phyloP scores from a whole-genome alignment of 352 stramenopile species.

The Blastocystis sp. region DNA sequence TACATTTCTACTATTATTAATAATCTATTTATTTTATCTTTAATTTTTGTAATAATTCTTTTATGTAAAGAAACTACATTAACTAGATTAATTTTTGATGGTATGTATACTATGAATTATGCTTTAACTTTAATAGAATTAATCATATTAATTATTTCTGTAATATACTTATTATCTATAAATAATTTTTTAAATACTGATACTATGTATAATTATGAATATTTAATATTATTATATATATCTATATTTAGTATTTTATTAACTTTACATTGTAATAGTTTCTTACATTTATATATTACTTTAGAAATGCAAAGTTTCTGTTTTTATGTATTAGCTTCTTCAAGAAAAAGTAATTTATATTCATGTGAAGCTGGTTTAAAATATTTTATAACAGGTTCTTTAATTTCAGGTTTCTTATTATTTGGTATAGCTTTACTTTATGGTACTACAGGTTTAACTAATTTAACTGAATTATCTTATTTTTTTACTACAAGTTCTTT shows the following conservation, averaged over 20 bases:
- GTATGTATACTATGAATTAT: conserved; percentile 10
- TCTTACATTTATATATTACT: conserved; percentile 33
- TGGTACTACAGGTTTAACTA: conserved; percentile 28
- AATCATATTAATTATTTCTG: conserved; percentile 21
- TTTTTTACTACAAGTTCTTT: conserved; percentile 11
- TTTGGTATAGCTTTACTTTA: conserved; percentile 37
- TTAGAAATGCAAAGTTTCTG: conserved; percentile 11
- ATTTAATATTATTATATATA: conserved; percentile 34
- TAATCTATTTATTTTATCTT: background rate
- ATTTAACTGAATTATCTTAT: conserved; percentile 36
- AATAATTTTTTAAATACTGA: conserved; percentile 37
- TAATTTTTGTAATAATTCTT: conserved; percentile 14
- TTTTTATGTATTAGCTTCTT: conserved; percentile 24
- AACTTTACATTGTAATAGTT: conserved; percentile 19
- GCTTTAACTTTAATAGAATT: conserved; percentile 13
- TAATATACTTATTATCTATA: conserved; percentile 11
- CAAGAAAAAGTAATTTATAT: conserved; percentile 14
- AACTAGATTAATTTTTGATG: conserved; percentile 31
- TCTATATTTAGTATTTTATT: conserved; percentile 28
- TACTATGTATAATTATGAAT: conserved; percentile 35
- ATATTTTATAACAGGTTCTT: conserved; percentile 42
- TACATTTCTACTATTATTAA: conserved; percentile 22
- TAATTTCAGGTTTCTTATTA: conserved; percentile 46
- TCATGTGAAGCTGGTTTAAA: conserved; percentile 37
- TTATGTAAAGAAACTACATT: background rate